phyloP scores from a whole-genome alignment of 1,284 basidiomycete genomes.

The Taiwanofungus camphoratus region DNA sequence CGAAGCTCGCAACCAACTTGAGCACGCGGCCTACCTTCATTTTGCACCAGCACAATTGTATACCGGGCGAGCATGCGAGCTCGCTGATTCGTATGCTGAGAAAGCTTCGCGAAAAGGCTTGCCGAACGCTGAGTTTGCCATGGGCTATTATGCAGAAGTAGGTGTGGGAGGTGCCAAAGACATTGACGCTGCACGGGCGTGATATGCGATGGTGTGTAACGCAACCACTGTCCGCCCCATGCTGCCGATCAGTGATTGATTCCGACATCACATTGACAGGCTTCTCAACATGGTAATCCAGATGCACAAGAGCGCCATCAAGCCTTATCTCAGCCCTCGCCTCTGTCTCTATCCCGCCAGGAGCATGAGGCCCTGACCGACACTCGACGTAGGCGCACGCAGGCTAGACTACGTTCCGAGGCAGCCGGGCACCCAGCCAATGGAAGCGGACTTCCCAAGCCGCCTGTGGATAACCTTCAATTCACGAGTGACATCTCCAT shows the following conservation, averaged over 20 bases:
- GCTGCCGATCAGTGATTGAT: background rate
- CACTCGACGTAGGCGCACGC: conserved; percentile 73
- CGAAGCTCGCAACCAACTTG: conserved; percentile 57
- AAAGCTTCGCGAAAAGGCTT: conserved; percentile 82
- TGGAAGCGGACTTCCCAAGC: conserved; percentile 7
- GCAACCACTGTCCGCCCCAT: background rate
- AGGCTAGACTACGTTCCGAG: conserved; percentile 70
- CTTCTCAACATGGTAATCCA: conserved; percentile 72
- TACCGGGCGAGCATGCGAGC: conserved; percentile 85
- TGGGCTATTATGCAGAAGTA: conserved; percentile 90
- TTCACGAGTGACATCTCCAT: background rate
- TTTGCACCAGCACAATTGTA: conserved; percentile 93
- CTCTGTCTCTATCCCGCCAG: conserved; percentile 62
- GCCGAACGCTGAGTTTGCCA: conserved; percentile 86
- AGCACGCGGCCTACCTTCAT: conserved; percentile 81
- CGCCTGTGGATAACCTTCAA: background rate
- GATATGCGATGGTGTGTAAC: conserved; percentile 56
- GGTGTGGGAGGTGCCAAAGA: conserved; percentile 70
- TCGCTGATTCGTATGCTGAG: conserved; percentile 88
- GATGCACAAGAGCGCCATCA: conserved; percentile 77
- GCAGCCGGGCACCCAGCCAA: conserved; percentile 22
- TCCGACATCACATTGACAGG: conserved; percentile 39
- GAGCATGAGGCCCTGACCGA: conserved; percentile 82
- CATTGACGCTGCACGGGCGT: conserved; percentile 56
- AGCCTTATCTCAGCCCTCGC: conserved; percentile 56